These are phyloP conservation scores for Flaveria trinervia DNA, from an alignment of 129 eudicot species.

Conservation along the genomic window DNA sequence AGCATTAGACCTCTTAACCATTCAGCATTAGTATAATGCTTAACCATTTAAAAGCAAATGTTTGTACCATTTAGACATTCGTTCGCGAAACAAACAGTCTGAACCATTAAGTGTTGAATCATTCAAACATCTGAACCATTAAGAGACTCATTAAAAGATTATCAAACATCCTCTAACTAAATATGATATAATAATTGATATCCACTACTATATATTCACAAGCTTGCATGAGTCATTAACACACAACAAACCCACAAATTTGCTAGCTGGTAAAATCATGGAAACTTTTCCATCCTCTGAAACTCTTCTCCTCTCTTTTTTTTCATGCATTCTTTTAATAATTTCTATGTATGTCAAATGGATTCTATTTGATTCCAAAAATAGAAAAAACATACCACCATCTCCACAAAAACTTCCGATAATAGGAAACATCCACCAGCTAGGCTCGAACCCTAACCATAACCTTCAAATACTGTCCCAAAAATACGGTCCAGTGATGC, in stretches of 20 bases:
- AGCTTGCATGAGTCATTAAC: background rate
- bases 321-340: background rate
- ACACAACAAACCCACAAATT: background rate
- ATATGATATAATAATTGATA: background rate
- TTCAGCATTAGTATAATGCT: no score
- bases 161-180: background rate
- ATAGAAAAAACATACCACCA: background rate
- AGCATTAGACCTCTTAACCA: no score
- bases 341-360: background rate
- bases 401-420: slow-evolving; percentile 1
- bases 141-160: no score
- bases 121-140: no score
- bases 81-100: no score
- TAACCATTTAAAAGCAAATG: no score
- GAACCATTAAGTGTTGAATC: no score
- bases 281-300: background rate
- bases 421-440: slow-evolving; percentile 10
- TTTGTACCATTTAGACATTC: no score
- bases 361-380: background rate
- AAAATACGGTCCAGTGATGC: slow-evolving; percentile 1
- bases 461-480: slow-evolving; percentile 1
- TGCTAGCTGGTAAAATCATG: background rate
- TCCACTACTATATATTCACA: background rate
- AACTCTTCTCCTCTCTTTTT: background rate
- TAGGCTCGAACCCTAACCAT: background rate